Percentiles rank a stretch among this genome's conserved stretches.
Conservation (phyloP, 257 asterid species). For the Cruciata laevipes region DNA sequence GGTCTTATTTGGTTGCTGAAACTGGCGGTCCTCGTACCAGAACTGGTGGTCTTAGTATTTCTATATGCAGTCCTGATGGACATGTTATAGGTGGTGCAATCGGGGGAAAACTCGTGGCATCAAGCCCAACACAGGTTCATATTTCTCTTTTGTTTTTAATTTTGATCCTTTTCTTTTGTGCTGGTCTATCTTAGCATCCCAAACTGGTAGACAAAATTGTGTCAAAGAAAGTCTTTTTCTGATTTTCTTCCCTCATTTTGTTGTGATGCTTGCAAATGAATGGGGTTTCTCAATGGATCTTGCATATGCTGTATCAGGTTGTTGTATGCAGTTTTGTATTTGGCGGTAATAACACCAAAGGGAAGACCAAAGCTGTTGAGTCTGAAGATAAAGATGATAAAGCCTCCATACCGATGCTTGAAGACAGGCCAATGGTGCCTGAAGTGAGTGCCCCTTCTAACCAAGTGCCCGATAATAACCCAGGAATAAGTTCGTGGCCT, state of each 20-base stretch:
- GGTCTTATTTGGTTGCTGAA: slow-evolving; percentile 61
- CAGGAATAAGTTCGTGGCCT: slow-evolving; percentile 55
- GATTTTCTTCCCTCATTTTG: too few species aligned
- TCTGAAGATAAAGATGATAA: slow-evolving; percentile 32
- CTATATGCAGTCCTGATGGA: slow-evolving; percentile 66
- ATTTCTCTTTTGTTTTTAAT: neutral
- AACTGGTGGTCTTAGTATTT: slow-evolving; percentile 59
- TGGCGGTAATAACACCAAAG: slow-evolving; percentile 42
- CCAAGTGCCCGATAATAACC: slow-evolving; percentile 35
- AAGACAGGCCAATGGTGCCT: slow-evolving; percentile 37
- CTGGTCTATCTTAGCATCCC: neutral
- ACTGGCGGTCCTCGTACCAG: slow-evolving; percentile 51
- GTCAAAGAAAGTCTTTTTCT: neutral
- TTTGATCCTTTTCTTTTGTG: neutral
- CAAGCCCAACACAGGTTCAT: slow-evolving; percentile 47
- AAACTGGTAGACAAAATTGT: neutral
- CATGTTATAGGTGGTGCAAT: slow-evolving; percentile 54
- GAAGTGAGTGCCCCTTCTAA: slow-evolving; percentile 19
- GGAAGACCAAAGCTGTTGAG: slow-evolving; percentile 44
- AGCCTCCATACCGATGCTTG: slow-evolving; percentile 19
- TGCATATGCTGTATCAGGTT: slow-evolving; percentile 35
- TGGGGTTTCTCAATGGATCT: neutral
- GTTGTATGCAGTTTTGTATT: slow-evolving; percentile 82
- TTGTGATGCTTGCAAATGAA: neutral
- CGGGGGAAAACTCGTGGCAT: neutral